Evolutionary conservation across 23 red algal genomes (phyloP).

Genomic region (Gracilaria domingensis): DNA sequence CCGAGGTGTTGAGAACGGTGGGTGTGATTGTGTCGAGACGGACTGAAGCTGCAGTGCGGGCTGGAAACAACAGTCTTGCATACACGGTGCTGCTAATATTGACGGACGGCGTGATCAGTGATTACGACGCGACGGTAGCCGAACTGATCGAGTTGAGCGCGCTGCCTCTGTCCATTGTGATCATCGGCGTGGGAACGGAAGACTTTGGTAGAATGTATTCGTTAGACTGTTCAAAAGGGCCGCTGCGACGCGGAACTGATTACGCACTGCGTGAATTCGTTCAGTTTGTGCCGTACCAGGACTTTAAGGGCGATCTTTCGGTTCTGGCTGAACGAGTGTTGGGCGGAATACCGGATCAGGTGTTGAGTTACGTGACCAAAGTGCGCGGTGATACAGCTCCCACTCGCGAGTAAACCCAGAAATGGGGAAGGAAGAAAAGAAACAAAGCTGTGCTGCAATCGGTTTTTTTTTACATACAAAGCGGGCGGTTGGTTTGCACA

Average conservation of each 20-base stretch:
- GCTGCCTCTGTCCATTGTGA: constrained; percentile 81
- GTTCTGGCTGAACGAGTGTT: constrained; percentile 44
- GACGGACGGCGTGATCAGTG: constrained; percentile 86
- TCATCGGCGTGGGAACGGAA: constrained; percentile 82
- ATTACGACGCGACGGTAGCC: constrained; percentile 73
- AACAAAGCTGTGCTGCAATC: neutral
- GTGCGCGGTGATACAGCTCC: constrained; percentile 53
- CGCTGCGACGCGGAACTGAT: constrained; percentile 43
- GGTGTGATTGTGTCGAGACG: constrained; percentile 71
- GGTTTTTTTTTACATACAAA: neutral
- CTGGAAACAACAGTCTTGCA: constrained; percentile 58
- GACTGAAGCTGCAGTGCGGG: constrained; percentile 50
- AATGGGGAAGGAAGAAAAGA: neutral
- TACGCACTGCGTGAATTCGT: constrained; percentile 77
- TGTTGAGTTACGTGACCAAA: constrained; percentile 54
- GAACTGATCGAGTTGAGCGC: constrained; percentile 68
- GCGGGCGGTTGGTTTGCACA: no score
- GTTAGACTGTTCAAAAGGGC: constrained; percentile 44
- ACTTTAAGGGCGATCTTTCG: constrained; percentile 74
- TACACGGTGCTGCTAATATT: constrained; percentile 84
- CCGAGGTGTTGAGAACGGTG: constrained; percentile 67
- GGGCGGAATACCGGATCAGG: constrained; percentile 71
- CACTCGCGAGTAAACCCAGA: neutral
- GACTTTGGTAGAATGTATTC: constrained; percentile 83
- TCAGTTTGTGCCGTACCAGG: constrained; percentile 85